Evolutionary conservation across 129 eudicot species (phyloP).

Genomic region (Pseudognaphalium luteoalbum): DNA sequence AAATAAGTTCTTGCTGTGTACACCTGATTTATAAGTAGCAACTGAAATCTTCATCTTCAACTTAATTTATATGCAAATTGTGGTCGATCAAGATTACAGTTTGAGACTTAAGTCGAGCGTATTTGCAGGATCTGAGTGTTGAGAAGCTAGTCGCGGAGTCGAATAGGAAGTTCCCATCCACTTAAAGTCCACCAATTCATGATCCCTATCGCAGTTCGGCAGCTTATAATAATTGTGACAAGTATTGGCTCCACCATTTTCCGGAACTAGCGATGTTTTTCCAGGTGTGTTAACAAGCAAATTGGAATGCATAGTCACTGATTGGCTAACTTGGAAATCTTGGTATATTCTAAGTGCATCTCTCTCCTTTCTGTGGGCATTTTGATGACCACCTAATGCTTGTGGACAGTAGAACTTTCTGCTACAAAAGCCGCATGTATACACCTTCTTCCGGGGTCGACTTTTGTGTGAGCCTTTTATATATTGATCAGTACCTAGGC

Average conservation of each 20-base stretch:
- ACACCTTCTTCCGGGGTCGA: conserved; percentile 4
- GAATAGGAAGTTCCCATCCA: not conserved
- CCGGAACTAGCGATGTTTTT: not conserved
- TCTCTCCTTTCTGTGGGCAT: conserved; percentile 15
- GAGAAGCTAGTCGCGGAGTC: not conserved
- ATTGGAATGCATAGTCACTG: not conserved
- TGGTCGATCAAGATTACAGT: not conserved
- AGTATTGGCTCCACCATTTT: not conserved
- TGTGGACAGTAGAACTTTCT: conserved; percentile 3
- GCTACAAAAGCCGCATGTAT: not conserved
- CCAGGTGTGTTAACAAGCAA: not conserved
- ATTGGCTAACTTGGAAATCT: not conserved
- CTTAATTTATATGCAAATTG: not conserved
- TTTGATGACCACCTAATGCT: conserved; percentile 19
- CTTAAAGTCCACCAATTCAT: not conserved
- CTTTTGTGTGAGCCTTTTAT: not conserved
- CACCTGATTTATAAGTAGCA: not conserved
- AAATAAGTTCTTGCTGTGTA: no score
- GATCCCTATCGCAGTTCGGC: not conserved
- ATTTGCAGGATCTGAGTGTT: not conserved
- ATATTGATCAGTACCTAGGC: not conserved
- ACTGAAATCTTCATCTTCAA: not conserved
- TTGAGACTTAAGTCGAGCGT: not conserved
- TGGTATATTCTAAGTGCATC: not conserved
- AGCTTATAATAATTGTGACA: not conserved